Conservation (phyloP, 2,329 filamentous ascomycete species). For the Claviceps sp. region DNA sequence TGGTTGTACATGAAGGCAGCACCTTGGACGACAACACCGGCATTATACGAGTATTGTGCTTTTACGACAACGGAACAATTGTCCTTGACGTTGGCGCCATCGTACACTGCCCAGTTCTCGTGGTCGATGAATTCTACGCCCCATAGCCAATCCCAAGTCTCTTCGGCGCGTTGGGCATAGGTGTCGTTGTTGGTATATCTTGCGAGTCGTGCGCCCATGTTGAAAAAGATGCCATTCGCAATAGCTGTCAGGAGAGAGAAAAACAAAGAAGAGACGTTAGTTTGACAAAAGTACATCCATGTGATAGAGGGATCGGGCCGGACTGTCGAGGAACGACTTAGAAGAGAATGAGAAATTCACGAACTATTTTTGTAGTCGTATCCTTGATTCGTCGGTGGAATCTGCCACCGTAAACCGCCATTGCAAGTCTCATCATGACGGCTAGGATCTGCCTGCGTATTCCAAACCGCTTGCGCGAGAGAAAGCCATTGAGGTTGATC, state of each 20-base stretch:
- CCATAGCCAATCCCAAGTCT: slow-evolving; percentile 44
- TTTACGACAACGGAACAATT: slow-evolving; percentile 49
- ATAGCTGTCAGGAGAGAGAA: slow-evolving; percentile 27
- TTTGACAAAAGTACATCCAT: too few relatives aligned
- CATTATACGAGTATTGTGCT: slow-evolving; percentile 54
- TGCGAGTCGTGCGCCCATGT: slow-evolving; percentile 55
- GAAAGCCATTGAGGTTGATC: slow-evolving; percentile 37
- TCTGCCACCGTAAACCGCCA: slow-evolving; percentile 60
- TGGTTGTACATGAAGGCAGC: slow-evolving; percentile 56
- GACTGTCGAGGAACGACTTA: too few relatives aligned
- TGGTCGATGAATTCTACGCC: slow-evolving; percentile 41
- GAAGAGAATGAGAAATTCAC: background rate
- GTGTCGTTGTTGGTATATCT: slow-evolving; percentile 54
- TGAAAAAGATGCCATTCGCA: slow-evolving; percentile 50
- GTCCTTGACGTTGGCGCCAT: slow-evolving; percentile 42
- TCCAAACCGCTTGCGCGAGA: slow-evolving; percentile 50
- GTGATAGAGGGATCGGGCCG: too few relatives aligned
- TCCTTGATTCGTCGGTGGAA: slow-evolving; percentile 57
- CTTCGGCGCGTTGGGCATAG: slow-evolving; percentile 48
- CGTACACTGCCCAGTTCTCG: slow-evolving; percentile 46
- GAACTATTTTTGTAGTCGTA: slow-evolving; percentile 58
- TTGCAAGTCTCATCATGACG: slow-evolving; percentile 44
- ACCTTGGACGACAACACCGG: slow-evolving; percentile 47
- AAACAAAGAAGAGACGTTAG: background rate
- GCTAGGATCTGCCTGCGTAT: slow-evolving; percentile 34